These are phyloP conservation scores for Andalucia godoyi DNA, from an alignment of 78 protist genomes.

Conservation along the genomic window DNA sequence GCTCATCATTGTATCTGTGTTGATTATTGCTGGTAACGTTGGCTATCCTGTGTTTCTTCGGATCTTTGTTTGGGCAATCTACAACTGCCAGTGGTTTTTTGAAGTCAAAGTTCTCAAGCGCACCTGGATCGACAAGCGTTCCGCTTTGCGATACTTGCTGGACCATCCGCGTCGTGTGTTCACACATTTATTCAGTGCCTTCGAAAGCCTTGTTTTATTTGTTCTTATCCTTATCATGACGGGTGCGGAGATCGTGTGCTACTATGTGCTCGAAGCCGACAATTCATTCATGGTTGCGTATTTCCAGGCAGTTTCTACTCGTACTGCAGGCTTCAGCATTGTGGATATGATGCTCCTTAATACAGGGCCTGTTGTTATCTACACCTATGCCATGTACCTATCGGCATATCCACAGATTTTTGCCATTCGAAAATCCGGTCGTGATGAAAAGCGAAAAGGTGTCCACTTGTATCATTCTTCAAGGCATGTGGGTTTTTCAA, in stretches of 20 bases:
- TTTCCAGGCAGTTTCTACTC: constrained; percentile 13
- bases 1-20: not conserved
- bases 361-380: constrained; percentile 13
- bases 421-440: too few species aligned
- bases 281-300: not conserved
- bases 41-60: constrained; percentile 24
- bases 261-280: not conserved
- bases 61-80: too few species aligned
- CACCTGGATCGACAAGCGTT: not conserved
- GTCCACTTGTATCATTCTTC: too few species aligned
- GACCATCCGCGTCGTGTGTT: not conserved
- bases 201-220: not conserved
- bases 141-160: not conserved
- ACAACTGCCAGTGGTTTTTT: too few species aligned
- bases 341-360: constrained; percentile 18
- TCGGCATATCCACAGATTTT: constrained; percentile 35
- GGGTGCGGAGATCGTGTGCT: not conserved
- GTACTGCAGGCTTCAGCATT: constrained; percentile 41
- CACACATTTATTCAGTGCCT: not conserved
- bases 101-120: not conserved
- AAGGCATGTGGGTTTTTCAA: too few species aligned
- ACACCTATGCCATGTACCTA: constrained; percentile 33
- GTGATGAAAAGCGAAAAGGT: too few species aligned
- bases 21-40: constrained; percentile 25
- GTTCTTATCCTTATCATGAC: not conserved